A percentile compares a stretch with the other conserved stretches of the same genome.
Conservation (phyloP, 371 early-diverging fungal species). For the Actinomortierella ambigua region DNA sequence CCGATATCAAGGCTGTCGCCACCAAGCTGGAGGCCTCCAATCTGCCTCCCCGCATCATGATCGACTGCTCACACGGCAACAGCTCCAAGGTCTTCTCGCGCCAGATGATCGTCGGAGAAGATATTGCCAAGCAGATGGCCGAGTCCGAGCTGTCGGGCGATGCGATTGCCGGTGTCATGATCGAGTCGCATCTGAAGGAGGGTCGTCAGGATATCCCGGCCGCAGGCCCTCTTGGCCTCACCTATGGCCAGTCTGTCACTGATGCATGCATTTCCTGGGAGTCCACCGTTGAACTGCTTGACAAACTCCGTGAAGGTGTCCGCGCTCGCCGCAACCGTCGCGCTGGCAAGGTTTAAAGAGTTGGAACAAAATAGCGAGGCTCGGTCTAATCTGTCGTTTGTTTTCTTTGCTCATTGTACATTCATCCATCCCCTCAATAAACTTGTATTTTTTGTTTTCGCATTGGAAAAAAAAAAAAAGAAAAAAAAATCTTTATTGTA, state of each 20-base stretch:
- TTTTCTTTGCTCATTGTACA: too few species aligned
- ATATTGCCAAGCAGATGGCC: conserved; percentile 72
- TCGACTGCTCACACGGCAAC: conserved; percentile 95
- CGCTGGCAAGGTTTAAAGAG: conserved; percentile 5
- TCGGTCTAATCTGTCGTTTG: too few species aligned
- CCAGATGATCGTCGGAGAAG: conserved; percentile 81
- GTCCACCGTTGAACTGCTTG: conserved; percentile 71
- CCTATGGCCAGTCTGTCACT: conserved; percentile 85
- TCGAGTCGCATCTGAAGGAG: conserved; percentile 89
- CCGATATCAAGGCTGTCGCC: conserved; percentile 65
- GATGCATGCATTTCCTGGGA: conserved; percentile 88
- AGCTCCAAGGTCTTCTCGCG: conserved; percentile 76
- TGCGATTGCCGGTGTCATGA: conserved; percentile 90
- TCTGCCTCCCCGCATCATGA: conserved; percentile 75
- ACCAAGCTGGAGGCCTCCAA: conserved; percentile 69
- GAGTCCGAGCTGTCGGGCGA: conserved; percentile 40
- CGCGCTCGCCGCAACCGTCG: conserved; percentile 48
- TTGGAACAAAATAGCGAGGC: too few species aligned
- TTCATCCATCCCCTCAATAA: too few species aligned
- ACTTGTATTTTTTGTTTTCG: too few species aligned
- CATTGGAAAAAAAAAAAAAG: too few species aligned
- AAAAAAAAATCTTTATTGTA: too few species aligned
- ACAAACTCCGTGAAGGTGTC: conserved; percentile 72
- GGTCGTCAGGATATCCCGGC: conserved; percentile 80
- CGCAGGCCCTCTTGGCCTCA: conserved; percentile 66